These are phyloP conservation scores for Diaporthe sp. DNA, from an alignment of 2,329 filamentous ascomycete genomes.

Conservation along the genomic window DNA sequence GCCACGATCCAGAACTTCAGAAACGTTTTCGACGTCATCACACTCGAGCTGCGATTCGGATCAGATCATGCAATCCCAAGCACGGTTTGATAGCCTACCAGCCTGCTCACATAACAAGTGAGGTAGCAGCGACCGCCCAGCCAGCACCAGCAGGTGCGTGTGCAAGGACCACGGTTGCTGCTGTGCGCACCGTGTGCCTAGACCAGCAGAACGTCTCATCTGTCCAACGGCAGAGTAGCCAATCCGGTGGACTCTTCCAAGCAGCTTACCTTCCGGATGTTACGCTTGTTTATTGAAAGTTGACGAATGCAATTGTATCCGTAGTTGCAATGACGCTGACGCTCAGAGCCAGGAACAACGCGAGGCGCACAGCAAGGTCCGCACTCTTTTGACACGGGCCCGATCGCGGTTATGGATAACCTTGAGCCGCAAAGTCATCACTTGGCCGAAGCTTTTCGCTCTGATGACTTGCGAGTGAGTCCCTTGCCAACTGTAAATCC, in stretches of 20 bases:
- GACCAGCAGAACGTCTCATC: conserved; percentile 8
- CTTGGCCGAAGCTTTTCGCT: conserved; percentile 2
- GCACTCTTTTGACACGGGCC: not conserved
- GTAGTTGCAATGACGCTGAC: not conserved
- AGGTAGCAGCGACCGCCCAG: conserved; percentile 8
- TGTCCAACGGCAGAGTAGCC: conserved; percentile 19
- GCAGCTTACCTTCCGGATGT: conserved; percentile 35
- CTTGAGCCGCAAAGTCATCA: conserved; percentile 4
- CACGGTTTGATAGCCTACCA: conserved; percentile 14
- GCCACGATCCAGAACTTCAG: conserved; percentile 7
- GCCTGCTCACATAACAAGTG: not conserved
- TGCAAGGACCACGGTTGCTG: conserved; percentile 33
- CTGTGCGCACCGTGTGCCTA: conserved; percentile 31
- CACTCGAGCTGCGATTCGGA: conserved; percentile 10
- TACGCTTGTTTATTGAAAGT: conserved; percentile 17
- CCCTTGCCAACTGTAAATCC: not conserved
- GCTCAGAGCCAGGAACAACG: conserved; percentile 20
- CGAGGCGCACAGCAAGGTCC: conserved; percentile 9
- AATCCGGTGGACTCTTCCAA: conserved; percentile 17
- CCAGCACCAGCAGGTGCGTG: not conserved
- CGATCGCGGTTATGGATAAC: conserved; percentile 1
- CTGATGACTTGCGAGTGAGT: not conserved
- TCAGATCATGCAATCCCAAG: conserved; percentile 34
- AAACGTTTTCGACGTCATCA: conserved; percentile 33
- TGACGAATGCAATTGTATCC: not conserved